Conservation (phyloP, 148 eudicot species). For the Amaranthus hypochondriacus region DNA sequence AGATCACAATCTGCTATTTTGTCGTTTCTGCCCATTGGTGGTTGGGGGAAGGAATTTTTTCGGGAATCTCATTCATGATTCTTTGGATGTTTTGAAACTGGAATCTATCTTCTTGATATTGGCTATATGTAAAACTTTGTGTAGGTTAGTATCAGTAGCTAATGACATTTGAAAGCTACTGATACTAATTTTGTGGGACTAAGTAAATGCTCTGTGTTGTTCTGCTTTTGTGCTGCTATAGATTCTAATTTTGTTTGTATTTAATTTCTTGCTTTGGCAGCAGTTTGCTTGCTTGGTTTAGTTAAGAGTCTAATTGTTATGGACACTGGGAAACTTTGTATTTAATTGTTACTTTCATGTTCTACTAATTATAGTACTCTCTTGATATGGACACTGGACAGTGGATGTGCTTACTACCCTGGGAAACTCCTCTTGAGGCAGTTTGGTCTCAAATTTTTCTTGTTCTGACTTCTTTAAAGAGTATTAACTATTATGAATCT, state of each 20-base stretch:
- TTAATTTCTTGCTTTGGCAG: not conserved
- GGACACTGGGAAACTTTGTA: too few species aligned
- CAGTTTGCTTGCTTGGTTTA: not conserved
- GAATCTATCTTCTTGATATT: too few species aligned
- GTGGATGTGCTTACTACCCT: not conserved
- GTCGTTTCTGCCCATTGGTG: not conserved
- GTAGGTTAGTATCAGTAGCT: too few species aligned
- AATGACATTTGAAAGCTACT: not conserved
- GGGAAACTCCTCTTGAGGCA: not conserved
- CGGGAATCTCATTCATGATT: too few species aligned
- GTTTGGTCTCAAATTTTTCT: not conserved
- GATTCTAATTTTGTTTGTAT: not conserved
- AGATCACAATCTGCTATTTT: not conserved
- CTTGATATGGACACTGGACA: too few species aligned
- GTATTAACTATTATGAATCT: too few species aligned
- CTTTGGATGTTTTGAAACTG: too few species aligned
- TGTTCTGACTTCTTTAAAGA: not conserved
- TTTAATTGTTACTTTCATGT: too few species aligned
- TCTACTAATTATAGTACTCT: too few species aligned
- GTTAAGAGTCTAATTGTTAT: too few species aligned
- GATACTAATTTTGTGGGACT: not conserved
- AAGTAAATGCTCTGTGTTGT: not conserved
- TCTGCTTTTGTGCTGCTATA: not conserved
- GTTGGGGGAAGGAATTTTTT: too few species aligned
- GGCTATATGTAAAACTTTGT: too few species aligned